phyloP scores from a whole-genome alignment of 106 monocot genomes.

The Allium cepa region DNA sequence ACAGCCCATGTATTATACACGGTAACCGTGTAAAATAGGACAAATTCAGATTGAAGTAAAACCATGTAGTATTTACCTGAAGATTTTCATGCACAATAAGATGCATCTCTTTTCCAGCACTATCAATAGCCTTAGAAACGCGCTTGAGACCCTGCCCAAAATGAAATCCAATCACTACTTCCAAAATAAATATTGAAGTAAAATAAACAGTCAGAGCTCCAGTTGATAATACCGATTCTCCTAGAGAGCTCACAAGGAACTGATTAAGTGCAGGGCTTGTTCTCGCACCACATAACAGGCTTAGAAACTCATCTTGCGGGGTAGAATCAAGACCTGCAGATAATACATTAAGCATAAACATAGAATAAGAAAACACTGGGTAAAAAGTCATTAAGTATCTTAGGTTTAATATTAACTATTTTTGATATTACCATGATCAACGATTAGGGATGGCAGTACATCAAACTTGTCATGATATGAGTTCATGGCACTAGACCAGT shows the following conservation, averaged over 20 bases:
- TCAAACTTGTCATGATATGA: slow-evolving; percentile 74
- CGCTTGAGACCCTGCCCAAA: slow-evolving; percentile 76
- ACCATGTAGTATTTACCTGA: slow-evolving; percentile 21
- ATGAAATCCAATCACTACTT: background rate
- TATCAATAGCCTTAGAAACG: slow-evolving; percentile 54
- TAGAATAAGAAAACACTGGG: background rate
- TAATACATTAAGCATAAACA: slow-evolving; percentile 1
- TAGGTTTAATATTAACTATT: slow-evolving; percentile 3
- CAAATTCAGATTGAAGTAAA: too few relatives aligned
- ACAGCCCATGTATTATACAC: too few relatives aligned
- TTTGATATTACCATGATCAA: slow-evolving; percentile 3
- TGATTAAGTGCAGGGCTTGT: slow-evolving; percentile 93
- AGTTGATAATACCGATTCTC: slow-evolving; percentile 65
- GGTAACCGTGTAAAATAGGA: too few relatives aligned
- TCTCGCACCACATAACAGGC: slow-evolving; percentile 75
- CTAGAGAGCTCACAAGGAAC: slow-evolving; percentile 87
- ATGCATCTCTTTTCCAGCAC: slow-evolving; percentile 81
- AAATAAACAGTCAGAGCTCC: background rate
- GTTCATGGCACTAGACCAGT: slow-evolving; percentile 84
- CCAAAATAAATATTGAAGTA: background rate
- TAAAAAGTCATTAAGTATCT: background rate
- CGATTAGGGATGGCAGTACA: slow-evolving; percentile 30
- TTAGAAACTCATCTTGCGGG: slow-evolving; percentile 81
- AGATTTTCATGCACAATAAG: slow-evolving; percentile 69
- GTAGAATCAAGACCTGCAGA: slow-evolving; percentile 59